Evolutionary conservation across 345 rosid species (phyloP).

Genomic region (Lumnitzera racemosa): DNA sequence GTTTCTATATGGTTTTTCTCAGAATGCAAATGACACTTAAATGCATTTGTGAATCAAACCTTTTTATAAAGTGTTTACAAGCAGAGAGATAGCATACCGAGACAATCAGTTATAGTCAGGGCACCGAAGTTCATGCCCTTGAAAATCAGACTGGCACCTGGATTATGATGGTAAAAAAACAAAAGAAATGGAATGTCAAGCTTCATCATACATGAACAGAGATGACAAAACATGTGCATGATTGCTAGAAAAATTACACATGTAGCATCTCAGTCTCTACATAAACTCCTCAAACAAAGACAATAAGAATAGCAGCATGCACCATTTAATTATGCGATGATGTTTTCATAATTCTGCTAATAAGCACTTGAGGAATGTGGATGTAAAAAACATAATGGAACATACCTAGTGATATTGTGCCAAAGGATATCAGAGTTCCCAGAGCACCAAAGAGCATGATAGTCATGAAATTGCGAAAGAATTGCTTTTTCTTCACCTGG

Average conservation of each 20-base stretch:
- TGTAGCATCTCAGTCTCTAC: no score
- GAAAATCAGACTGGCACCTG: conserved; percentile 76
- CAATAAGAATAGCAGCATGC: no score
- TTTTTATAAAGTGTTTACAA: background rate
- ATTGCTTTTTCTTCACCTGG: conserved; percentile 98
- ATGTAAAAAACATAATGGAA: background rate
- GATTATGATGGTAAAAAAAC: background rate
- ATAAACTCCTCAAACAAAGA: no score
- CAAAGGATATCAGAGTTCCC: conserved; percentile 89
- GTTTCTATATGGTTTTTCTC: no score
- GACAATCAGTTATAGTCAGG: conserved; percentile 67
- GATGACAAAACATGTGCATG: no score
- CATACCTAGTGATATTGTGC: conserved; percentile 71
- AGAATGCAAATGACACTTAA: background rate
- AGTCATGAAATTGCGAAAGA: conserved; percentile 94
- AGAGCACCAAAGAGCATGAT: conserved; percentile 88
- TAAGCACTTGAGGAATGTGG: background rate
- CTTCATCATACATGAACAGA: no score
- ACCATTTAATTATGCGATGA: no score
- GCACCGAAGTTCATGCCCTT: conserved; percentile 57
- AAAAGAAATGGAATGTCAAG: background rate
- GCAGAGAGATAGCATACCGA: conserved; percentile 34
- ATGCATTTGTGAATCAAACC: background rate
- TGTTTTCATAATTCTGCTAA: background rate
- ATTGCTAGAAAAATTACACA: no score